A percentile compares a stretch with the other conserved stretches of the same genome.
Evolutionary conservation across 805 yeast species (phyloP).

Genomic region (Starmerella bombi): DNA sequence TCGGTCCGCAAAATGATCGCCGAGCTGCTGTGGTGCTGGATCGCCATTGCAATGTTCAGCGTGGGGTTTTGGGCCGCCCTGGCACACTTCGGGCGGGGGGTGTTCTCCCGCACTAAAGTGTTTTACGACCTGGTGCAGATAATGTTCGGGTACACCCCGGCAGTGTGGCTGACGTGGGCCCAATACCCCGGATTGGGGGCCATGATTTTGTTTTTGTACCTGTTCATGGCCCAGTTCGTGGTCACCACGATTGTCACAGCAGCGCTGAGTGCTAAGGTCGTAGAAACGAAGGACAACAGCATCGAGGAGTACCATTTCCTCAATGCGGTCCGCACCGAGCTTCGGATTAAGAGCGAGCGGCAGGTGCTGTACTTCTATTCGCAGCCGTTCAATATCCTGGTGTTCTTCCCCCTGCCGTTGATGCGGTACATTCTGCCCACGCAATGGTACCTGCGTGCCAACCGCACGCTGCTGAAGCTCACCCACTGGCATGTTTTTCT

Average conservation of each 20-base stretch:
- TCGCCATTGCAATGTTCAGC: conserved; percentile 37
- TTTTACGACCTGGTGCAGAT: conserved; percentile 41
- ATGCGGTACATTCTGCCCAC: conserved; percentile 25
- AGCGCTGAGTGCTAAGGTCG: conserved; percentile 33
- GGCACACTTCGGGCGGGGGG: conserved; percentile 34
- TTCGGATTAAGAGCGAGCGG: conserved; percentile 29
- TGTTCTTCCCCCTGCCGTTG: conserved; percentile 25
- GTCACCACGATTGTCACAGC: conserved; percentile 44
- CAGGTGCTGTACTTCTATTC: conserved; percentile 28
- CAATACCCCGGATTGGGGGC: conserved; percentile 37
- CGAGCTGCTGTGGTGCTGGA: conserved; percentile 38
- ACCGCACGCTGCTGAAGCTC: conserved; percentile 27
- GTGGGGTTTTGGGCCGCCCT: conserved; percentile 45
- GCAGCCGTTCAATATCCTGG: conserved; percentile 29
- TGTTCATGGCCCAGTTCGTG: conserved; percentile 42
- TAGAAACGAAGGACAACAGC: conserved; percentile 27
- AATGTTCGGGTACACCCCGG: conserved; percentile 47
- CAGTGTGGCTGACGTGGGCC: conserved; percentile 46
- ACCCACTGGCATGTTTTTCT: conserved; percentile 30
- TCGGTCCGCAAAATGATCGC: conserved; percentile 40
- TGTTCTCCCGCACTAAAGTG: conserved; percentile 33
- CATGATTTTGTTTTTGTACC: conserved; percentile 36
- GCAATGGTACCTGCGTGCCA: conserved; percentile 24
- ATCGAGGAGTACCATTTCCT: conserved; percentile 30
- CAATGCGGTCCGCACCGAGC: conserved; percentile 29